Base-by-base conservation (phyloP, 2,329 filamentous ascomycete genomes). In the Triangularia setosa region DNA sequence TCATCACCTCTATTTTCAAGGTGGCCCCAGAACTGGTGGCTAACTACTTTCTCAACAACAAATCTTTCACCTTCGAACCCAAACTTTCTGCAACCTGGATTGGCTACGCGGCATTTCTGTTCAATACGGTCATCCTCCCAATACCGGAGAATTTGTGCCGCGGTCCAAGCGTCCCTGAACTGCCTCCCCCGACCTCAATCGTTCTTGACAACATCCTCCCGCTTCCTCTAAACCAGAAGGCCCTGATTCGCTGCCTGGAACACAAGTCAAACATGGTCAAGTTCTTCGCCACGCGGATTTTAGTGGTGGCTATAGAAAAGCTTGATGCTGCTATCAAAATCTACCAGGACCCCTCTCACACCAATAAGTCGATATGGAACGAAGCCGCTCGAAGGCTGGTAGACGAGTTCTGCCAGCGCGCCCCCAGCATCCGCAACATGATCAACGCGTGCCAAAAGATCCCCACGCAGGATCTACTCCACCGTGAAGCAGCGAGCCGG, bases 31-130 rank as follows among this genome's bases (percentile, higher is more conserved):
- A 98, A 76, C 83, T 98, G 2, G 86, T 96, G 1, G 90, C 92
- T 53, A 88, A 93, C 72, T 99, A 96, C 75, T 98, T 97, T 73
- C 82, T 87, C 53, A 88, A 86, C 73, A 93, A 92, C 73, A 88
- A 85, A 65, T 86, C 89, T 61, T 95, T 98, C 72, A 87, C 89
- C 0, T 92, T 96, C 67, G 93, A 98, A 52, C 93, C 95, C 0
- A 98, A 97, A 73, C 83, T 96, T 4, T 95, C 93, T 2, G 89
- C 93, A 54, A 95, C 93, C 0, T 99, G 95, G 95, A 91, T 98
- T 69, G 93, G 94, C 52, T 97, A 96, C 74, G 92, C 93, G 0
- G 88, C 93, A 0, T 92, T 98, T 67, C 79, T 99, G 4, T 96
- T 96, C 76, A 90, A 90, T 66, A 87, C 89, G 1, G 87, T 97